Evolutionary conservation across 352 stramenopile genomes (phyloP), one percentile per base, ranked within the genome.

Genomic region (Globisporangium nunn): DNA sequence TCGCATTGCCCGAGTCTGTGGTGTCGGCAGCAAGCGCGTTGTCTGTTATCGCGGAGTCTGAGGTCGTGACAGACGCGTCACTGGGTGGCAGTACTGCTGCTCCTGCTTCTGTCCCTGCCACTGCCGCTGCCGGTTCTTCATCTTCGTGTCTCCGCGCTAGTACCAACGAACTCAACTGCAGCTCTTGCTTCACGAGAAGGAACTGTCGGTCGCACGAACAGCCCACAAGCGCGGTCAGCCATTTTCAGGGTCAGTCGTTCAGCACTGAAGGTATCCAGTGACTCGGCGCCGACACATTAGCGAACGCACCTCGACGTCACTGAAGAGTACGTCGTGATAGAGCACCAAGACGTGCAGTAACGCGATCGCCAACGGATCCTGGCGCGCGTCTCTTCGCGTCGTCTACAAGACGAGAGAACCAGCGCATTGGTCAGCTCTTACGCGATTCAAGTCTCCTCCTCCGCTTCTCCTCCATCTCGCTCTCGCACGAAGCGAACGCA

Each of bases 281-380:
- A 46, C n/a, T 18, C 43, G 55, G 35, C 2, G 17, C 41, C 35
- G 33, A 28, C 37, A 40, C 4, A 23, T 23, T 18, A 18, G 11
- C 8, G 15, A 18, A 14, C 41, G 15, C 52, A 86, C 79, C 73
- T 90, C 80, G 39, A 90, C 66, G 39, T 88, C 80, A 52, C 68
- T 81, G 57, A 88, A 90, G 41, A 88, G 71, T 14, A 88, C 65
- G 48, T 87, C 80, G 15, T 78, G 71, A 40, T 88, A 85, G 15
- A 85, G 69, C 17, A 74, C 70, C 64, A 90, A 73, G 15, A 88
- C 60, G 31, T 76, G 62, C 50, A 90, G 57, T 8, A 88, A 49
- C 5, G 81, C 62, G 17, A 81, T 69, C 14, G 76, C 76, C 4
- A 86, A 56, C 0, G 53, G 54, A 37, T 89, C 79, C 3, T 73